Conservation (phyloP, 495 filamentous ascomycete species). For the Hypoxylon lienhwacheense region DNA sequence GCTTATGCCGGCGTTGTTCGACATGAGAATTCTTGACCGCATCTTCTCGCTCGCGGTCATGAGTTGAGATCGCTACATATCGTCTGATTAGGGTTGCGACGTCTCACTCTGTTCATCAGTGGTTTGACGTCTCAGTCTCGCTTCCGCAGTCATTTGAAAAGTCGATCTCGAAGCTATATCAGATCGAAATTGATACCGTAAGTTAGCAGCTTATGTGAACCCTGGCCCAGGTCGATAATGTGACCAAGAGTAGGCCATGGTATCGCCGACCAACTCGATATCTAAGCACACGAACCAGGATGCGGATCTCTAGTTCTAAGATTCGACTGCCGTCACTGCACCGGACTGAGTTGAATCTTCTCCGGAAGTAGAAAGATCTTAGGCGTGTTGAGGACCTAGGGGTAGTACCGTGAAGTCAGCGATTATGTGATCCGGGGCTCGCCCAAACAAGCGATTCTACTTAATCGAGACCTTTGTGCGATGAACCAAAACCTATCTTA, state of each 20-base stretch:
- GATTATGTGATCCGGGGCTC: conserved; percentile 20
- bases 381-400: neutral
- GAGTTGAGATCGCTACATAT: conserved; percentile 1
- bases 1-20: conserved; percentile 6
- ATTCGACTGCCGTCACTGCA: too few relatives aligned
- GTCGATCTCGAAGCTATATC: too few relatives aligned
- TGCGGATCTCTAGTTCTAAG: too few relatives aligned
- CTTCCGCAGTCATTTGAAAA: neutral
- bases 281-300: too few relatives aligned
- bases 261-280: conserved; percentile 10
- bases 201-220: conserved; percentile 5
- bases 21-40: conserved; percentile 8
- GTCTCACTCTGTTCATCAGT: neutral
- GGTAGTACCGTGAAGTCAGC: conserved; percentile 6
- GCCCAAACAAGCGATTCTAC: conserved; percentile 7
- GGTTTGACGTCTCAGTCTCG: neutral
- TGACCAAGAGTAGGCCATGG: neutral
- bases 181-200: neutral
- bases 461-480: neutral
- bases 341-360: conserved; percentile 11
- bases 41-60: conserved; percentile 15
- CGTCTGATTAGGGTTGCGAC: neutral
- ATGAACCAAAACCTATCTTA: conserved; percentile 8
- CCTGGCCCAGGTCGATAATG: neutral
- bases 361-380: conserved; percentile 1